These are phyloP conservation scores for Alternaria postmessia DNA, from an alignment of 2,329 filamentous ascomycete species.

Conservation along the genomic window DNA sequence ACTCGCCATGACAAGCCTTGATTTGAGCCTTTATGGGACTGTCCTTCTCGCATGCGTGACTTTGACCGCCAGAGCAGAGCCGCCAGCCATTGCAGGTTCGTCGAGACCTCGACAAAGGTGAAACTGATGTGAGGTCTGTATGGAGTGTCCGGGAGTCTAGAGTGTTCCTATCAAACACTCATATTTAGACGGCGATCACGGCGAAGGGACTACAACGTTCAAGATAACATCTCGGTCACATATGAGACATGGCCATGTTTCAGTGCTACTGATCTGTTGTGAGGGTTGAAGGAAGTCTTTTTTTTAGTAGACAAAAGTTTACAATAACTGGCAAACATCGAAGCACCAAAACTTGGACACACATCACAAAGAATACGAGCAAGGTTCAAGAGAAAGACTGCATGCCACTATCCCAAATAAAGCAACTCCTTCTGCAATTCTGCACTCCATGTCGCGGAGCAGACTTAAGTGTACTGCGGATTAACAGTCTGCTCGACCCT, in stretches of 20 bases:
- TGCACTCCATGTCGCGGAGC: constrained; percentile 24
- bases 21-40: background rate
- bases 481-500: constrained; percentile 45
- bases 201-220: background rate
- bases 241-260: no score
- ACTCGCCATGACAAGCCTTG: background rate
- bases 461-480: constrained; percentile 40
- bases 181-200: background rate
- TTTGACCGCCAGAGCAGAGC: background rate
- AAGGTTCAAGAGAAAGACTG: constrained; percentile 38
- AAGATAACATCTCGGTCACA: background rate
- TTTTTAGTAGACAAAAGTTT: background rate
- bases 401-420: constrained; percentile 38
- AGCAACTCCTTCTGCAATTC: constrained; percentile 31
- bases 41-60: background rate
- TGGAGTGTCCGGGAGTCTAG: background rate
- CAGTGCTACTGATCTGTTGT: no score
- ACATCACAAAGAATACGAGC: constrained; percentile 19
- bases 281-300: background rate
- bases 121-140: background rate
- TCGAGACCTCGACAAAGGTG: background rate
- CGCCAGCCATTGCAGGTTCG: background rate
- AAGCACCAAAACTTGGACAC: background rate
- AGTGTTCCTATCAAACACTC: background rate
- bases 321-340: background rate